Base-by-base conservation (phyloP, 495 filamentous ascomycete species). In the Aspergillus nidulans region DNA sequence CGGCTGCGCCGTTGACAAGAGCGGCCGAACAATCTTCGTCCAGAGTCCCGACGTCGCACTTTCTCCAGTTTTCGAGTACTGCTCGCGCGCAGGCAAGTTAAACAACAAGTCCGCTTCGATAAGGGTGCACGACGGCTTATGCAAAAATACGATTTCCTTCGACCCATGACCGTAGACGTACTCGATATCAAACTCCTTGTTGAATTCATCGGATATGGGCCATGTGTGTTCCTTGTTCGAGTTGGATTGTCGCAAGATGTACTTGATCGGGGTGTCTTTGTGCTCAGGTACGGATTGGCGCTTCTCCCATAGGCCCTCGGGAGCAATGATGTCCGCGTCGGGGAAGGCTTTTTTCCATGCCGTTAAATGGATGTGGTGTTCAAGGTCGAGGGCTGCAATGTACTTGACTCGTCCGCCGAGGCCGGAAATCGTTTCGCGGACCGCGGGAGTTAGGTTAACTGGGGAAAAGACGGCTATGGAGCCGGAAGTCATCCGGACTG, bases 71-170 rank as follows among this genome's bases (percentile, higher is more conserved):
- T 78, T 84, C 36, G 84, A 88, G 71, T 91, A 96, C 69, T 97
- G 94, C 72, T 97, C 94, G 1, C 68, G 78, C 1, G 92, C 86
- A 0, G 94, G 94, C 19, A 96, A 70, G 67, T 96, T 97, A 76
- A 97, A 98, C 53, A 97, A 60, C 36, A 97, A 66, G 65, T 98
- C 94, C 18, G 90, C 94, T 72, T 96, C 76, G 61, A 98, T 90
- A n/a, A 98, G 71, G 0, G 90, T 91, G 34, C 77, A 74, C 23
- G 87, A 85, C 0, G 89, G 91, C 66, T 87, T 88, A 68, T 95
- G 89, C 63, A 85, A 68, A 67, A 97, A 90, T 19, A 92, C 90
- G 10, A 97, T 68, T 68, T 98, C 94, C 67, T 88, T 86, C 65
- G 91, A 95, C 12, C 76, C 72, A 67, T 97, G 94, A 6, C 79